Base-by-base conservation (phyloP, 2,329 filamentous ascomycete genomes). In the Pseudogymnoascus sp. region DNA sequence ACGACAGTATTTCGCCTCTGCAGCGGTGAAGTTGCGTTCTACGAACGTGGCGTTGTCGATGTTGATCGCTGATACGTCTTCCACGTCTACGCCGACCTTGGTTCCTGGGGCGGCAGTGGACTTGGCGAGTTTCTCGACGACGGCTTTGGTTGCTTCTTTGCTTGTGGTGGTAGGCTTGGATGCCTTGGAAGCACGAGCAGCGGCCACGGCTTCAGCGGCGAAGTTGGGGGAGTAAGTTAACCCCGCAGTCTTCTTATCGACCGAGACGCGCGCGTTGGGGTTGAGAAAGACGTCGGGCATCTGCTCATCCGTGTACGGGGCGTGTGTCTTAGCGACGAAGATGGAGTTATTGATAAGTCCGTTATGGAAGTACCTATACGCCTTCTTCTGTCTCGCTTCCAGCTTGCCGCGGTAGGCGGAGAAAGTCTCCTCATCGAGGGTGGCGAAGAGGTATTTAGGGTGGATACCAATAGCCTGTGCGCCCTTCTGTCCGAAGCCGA, bases 401-500 rank as follows among this genome's bases (percentile, higher is more conserved):
- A 97, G 91, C 84, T 96, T 97, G 73, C 81, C 79, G 75, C 88
- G 89, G 83, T 99, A 99, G 64, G 85, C 80, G 65, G 85, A 79
- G 77, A 91, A 99, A 61, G 90, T 89, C 59, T 87, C 80, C 78
- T 93, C 85, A 73, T 97, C 93, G 61, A 99, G 89, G n/a, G 91
- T 88, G 60, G 95, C 95, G 71, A 88, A 99, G 64, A 99, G 85
- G 77, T 97, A 99, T 78, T 90, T 93, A 73, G 96, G 91, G 76
- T 99, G 95, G 62, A 99, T 89, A 81, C 93, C 95, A 72, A 99
- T 96, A 47, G 90, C 93, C 77, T 99, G 96, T 26, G 95, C 91
- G 74, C 95, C 95, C 86, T 99, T 99, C 78, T 99, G 95, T 70
- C 95, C 95, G 81, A 99, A 99, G 77, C 95, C 95, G 76, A 99